Evolutionary conservation across 306 rosid genomes (phyloP).

Genomic region (Ceratonia siliqua): DNA sequence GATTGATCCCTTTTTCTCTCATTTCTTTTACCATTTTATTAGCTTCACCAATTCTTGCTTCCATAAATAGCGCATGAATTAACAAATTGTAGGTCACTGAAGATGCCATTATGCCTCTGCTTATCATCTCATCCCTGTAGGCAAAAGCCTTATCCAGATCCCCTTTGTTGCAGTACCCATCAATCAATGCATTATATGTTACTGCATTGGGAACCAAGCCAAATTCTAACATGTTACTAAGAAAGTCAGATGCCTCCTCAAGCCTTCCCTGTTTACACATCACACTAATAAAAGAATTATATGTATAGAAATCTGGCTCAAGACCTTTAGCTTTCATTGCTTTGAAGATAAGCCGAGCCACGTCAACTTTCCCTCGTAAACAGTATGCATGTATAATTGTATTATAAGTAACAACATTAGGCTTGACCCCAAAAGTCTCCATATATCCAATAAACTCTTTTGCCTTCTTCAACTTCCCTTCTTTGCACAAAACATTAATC

Average conservation of each 20-base stretch:
- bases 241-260: conserved; percentile 62
- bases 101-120: conserved; percentile 59
- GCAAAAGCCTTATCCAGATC: conserved; percentile 68
- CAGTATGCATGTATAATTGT: conserved; percentile 70
- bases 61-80: conserved; percentile 80
- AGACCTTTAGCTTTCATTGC: conserved; percentile 62
- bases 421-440: conserved; percentile 63
- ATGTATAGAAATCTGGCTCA: conserved; percentile 66
- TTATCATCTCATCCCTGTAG: conserved; percentile 66
- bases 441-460: conserved; percentile 66
- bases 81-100: conserved; percentile 72
- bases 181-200: conserved; percentile 74
- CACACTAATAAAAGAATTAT: conserved; percentile 61
- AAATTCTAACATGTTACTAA: conserved; percentile 51
- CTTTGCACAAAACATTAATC: conserved; percentile 82
- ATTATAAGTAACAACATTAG: conserved; percentile 73
- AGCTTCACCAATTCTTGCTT: conserved; percentile 60
- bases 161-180: conserved; percentile 74
- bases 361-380: conserved; percentile 52
- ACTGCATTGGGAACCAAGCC: conserved; percentile 66
- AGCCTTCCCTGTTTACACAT: conserved; percentile 69
- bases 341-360: conserved; percentile 47
- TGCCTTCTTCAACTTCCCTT: conserved; percentile 82
- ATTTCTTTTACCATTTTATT: conserved; percentile 61
- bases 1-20: conserved; percentile 59